Conservation (phyloP, 768 basidiomycete genomes). For the Tulasnella sp. region DNA sequence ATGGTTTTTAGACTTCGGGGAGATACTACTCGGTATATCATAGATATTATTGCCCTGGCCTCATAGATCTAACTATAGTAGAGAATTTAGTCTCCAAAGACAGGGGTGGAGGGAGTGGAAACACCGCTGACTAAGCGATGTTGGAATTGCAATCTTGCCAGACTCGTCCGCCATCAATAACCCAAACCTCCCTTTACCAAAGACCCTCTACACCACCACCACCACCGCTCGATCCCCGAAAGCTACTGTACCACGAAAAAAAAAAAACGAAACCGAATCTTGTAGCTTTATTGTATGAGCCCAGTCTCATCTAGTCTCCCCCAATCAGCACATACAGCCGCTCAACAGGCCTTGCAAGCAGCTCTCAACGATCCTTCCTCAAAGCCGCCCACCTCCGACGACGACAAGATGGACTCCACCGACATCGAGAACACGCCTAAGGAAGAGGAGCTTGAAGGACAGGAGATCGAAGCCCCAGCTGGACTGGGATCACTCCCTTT, state of each 20-base stretch:
- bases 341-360: slow-evolving; percentile 64
- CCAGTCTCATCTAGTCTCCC: slow-evolving; percentile 40
- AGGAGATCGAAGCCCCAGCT: slow-evolving; percentile 18
- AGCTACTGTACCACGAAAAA: background rate
- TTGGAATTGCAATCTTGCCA: background rate
- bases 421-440: slow-evolving; percentile 34
- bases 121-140: background rate
- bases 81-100: too few relatives aligned
- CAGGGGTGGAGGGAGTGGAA: too few relatives aligned
- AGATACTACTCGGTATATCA: too few relatives aligned
- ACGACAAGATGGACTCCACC: slow-evolving; percentile 27
- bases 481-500: slow-evolving; percentile 36
- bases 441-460: slow-evolving; percentile 59
- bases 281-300: slow-evolving; percentile 8
- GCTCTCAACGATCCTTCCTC: slow-evolving; percentile 33
- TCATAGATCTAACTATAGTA: too few relatives aligned
- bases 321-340: slow-evolving; percentile 58
- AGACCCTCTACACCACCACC: background rate
- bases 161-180: background rate
- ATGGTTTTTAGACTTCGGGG: too few relatives aligned
- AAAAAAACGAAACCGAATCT: too few relatives aligned
- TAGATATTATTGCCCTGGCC: too few relatives aligned
- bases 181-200: background rate
- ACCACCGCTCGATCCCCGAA: background rate
- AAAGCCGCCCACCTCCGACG: slow-evolving; percentile 13